Evolutionary conservation across 441 rosid genomes (phyloP), one percentile per base, ranked within the genome.

Genomic region (Erodium moschatum): DNA sequence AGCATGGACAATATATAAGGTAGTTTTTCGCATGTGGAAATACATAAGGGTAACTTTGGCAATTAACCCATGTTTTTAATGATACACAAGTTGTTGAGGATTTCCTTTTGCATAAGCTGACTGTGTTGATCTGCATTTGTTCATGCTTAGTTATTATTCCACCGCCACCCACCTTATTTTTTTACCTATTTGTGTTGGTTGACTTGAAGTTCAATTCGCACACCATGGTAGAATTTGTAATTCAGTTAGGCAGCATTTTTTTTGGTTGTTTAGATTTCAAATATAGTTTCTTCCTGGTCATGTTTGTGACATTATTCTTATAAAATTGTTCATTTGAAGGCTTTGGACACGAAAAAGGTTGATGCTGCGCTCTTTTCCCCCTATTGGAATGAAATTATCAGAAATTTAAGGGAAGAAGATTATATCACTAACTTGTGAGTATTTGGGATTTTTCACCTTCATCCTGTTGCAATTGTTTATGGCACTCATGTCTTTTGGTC

Each of bases 371-470:
- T 76, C 69, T 94, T 94, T 77, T 81, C 97, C 76, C 97, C 97
- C 67, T 91, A 87, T 81, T 94, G 97, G 99, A 94, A 94, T 80
- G 96, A 94, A 80, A 91, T 94, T 73, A 73, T 94, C 16, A 87
- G 80, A 81, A 86, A 81, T 77, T 84, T 94, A 20, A 85, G 99
- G 71, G 99, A 91, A 74, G 99, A 94, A 80, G 99, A 94, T 82
- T 91, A 91, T 76, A 72, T 94, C 72, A 83, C 91, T 73, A 84
- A 79, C 76, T 80, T 82, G 99, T 94, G 81, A 89, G 99, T 81
- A 29, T 24, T 12, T 13, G 68, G 11, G 0, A 35, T 35, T 24
- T 65, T 54, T 42, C 48, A 69, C 75, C 52, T 16, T 68, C 66
- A 64, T 70, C 42, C 54, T 76, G 20, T 20, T 72, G 64, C 58